phyloP scores from a whole-genome alignment of 2,329 filamentous ascomycete species.

The Pezicula neosporulosa region DNA sequence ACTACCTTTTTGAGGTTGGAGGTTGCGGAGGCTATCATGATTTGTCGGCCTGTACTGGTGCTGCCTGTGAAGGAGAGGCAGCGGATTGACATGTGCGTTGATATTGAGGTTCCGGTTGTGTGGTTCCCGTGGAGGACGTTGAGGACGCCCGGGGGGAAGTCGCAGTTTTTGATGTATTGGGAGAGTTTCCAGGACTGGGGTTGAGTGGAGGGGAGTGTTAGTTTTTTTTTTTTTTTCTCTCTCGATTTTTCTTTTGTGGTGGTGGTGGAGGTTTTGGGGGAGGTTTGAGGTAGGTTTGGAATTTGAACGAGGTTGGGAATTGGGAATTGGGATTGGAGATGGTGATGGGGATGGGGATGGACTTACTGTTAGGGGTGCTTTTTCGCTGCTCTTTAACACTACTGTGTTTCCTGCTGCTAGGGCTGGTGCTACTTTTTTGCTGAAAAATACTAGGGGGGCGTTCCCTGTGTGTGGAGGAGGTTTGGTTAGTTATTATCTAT shows the following conservation, averaged over 20 bases:
- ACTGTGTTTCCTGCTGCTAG: constrained; percentile 56
- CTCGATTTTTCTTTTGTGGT: too few species aligned
- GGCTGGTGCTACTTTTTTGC: constrained; percentile 71
- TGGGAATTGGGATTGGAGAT: constrained; percentile 18
- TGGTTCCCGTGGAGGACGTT: constrained; percentile 28
- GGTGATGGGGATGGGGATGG: too few species aligned
- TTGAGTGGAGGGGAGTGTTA: too few species aligned
- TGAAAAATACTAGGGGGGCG: constrained; percentile 70
- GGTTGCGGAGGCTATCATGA: constrained; percentile 33
- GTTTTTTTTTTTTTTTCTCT: too few species aligned
- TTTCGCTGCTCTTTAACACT: constrained; percentile 50
- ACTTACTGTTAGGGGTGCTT: constrained; percentile 17
- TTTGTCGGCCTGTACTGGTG: constrained; percentile 31
- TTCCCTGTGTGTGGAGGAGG: too few species aligned
- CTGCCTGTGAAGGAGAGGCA: constrained; percentile 37
- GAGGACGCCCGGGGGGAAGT: constrained; percentile 32
- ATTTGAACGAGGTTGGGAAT: constrained; percentile 5
- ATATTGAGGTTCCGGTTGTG: constrained; percentile 29
- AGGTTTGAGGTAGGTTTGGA: too few species aligned
- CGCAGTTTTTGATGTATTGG: not conserved
- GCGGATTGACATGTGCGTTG: constrained; percentile 31
- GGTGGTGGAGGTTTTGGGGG: too few species aligned
- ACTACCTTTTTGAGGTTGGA: constrained; percentile 37
- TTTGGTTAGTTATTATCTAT: too few species aligned
- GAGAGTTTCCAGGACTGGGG: constrained; percentile 6